A percentile compares a stretch with the other conserved stretches of the same genome.
These are phyloP conservation scores for Tephrocybe sp. DNA, from an alignment of 768 basidiomycete species.

Conservation along the genomic window DNA sequence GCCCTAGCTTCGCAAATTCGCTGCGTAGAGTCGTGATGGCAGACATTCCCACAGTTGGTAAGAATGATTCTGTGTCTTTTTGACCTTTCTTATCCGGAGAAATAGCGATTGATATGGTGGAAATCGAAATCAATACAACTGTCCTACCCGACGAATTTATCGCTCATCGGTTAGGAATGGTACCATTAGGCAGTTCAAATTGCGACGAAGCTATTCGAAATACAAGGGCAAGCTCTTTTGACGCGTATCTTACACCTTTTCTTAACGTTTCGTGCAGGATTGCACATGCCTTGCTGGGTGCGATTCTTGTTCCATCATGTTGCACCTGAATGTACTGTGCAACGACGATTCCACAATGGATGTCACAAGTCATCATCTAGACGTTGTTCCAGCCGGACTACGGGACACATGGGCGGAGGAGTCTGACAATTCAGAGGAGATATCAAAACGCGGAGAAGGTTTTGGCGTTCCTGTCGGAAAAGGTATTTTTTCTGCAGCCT, in stretches of 20 bases:
- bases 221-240: slow-evolving; percentile 51
- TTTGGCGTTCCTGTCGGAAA: slow-evolving; percentile 88
- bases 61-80: slow-evolving; percentile 25
- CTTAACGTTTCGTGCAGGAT: slow-evolving; percentile 52
- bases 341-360: slow-evolving; percentile 73
- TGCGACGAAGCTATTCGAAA: slow-evolving; percentile 88
- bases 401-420: slow-evolving; percentile 19
- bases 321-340: slow-evolving; percentile 77
- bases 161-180: slow-evolving; percentile 91
- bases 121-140: slow-evolving; percentile 86
- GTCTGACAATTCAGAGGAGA: slow-evolving; percentile 58
- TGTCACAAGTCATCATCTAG: slow-evolving; percentile 84
- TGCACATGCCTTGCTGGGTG: slow-evolving; percentile 88
- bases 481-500: slow-evolving; percentile 36
- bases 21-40: slow-evolving; percentile 93
- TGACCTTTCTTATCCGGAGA: not conserved
- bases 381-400: slow-evolving; percentile 44
- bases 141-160: slow-evolving; percentile 98
- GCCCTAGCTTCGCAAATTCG: slow-evolving; percentile 85
- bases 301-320: slow-evolving; percentile 78
- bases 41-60: slow-evolving; percentile 94
- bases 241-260: not conserved
- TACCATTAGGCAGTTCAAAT: slow-evolving; percentile 84
- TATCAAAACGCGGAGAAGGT: slow-evolving; percentile 66
- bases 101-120: slow-evolving; percentile 94